Conservation (phyloP, 192 early-diverging fungal genomes). For the Coemansia sp. region DNA sequence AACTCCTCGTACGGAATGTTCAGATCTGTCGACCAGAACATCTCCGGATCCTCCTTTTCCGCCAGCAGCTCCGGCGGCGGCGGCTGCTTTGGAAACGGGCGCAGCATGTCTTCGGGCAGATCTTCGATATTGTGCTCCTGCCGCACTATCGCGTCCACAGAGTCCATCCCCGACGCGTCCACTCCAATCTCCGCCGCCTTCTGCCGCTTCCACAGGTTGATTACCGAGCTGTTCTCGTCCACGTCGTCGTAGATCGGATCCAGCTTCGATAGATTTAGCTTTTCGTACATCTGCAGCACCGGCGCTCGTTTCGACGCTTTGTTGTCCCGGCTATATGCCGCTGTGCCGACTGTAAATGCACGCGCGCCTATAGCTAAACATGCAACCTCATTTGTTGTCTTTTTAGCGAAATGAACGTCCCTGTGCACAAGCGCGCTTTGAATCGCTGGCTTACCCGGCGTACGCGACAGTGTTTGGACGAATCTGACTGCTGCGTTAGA, state of each 20-base stretch:
- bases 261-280: constrained; percentile 27
- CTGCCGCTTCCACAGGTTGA: constrained; percentile 48
- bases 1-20: too few relatives aligned
- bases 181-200: constrained; percentile 30
- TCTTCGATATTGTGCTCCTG: constrained; percentile 36
- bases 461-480: not conserved
- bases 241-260: constrained; percentile 47
- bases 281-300: too few relatives aligned
- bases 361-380: constrained; percentile 1
- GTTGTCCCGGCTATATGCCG: not conserved
- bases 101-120: constrained; percentile 6
- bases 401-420: not conserved
- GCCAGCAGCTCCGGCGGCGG: too few relatives aligned
- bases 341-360: not conserved
- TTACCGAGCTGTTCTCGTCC: constrained; percentile 39
- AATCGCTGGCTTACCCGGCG: not conserved
- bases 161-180: constrained; percentile 3
- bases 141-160: constrained; percentile 16
- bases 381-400: not conserved
- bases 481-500: not conserved
- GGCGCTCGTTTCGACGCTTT: too few relatives aligned
- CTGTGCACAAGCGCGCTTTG: not conserved
- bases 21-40: too few relatives aligned
- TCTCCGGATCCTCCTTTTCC: too few relatives aligned
- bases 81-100: constrained; percentile 19